Conservation (phyloP, 306 rosid species). For the Cicer bijugum region DNA sequence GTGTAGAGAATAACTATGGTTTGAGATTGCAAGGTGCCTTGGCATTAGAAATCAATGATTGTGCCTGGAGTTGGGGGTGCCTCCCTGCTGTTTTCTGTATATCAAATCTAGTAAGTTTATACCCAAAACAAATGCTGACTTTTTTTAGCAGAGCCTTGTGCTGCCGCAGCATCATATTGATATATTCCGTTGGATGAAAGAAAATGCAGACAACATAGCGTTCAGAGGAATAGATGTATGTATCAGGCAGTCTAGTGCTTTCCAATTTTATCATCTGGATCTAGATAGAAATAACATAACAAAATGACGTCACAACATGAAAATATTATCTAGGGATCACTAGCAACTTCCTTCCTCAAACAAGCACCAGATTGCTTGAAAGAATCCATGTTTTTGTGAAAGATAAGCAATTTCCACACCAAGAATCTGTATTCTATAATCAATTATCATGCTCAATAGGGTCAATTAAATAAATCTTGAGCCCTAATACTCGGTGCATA, state of each 20-base stretch:
- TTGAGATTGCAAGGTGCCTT: too few relatives aligned
- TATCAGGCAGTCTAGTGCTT: neutral
- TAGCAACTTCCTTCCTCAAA: neutral
- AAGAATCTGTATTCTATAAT: neutral
- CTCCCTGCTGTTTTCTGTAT: too few relatives aligned
- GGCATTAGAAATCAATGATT: too few relatives aligned
- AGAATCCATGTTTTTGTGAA: neutral
- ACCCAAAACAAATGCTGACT: too few relatives aligned
- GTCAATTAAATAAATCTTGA: neutral
- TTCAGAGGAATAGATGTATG: neutral
- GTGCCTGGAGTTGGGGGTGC: too few relatives aligned
- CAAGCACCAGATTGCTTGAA: constrained; percentile 1
- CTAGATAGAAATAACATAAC: neutral
- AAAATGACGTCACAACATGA: neutral
- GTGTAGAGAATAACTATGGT: too few relatives aligned
- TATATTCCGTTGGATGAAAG: neutral
- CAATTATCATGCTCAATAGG: neutral
- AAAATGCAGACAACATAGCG: neutral
- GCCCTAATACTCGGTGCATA: neutral
- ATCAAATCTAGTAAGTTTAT: too few relatives aligned
- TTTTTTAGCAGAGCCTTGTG: too few relatives aligned
- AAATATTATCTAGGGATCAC: neutral
- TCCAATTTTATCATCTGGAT: neutral
- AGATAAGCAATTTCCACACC: neutral
- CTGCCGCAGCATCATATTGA: too few relatives aligned